These are phyloP conservation scores for Blastomyces emzantsi DNA, from an alignment of 2,329 filamentous ascomycete genomes.

Conservation along the genomic window DNA sequence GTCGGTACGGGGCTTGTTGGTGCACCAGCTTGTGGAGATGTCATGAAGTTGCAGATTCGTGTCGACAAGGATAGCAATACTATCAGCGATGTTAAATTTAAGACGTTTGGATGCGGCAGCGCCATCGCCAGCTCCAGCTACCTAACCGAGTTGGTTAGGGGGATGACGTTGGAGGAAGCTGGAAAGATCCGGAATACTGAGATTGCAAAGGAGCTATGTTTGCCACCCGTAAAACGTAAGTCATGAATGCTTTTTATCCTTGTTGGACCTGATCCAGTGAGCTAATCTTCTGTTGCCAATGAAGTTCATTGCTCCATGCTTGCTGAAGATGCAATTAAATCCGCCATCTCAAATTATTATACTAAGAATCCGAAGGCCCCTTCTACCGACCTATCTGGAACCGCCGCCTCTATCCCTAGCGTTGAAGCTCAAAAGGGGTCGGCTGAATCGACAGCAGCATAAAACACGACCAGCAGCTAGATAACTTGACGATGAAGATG, in stretches of 20 bases:
- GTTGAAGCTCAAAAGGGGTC: constrained; percentile 42
- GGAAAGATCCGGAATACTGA: constrained; percentile 91
- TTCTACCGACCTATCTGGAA: constrained; percentile 67
- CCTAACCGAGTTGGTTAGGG: constrained; percentile 84
- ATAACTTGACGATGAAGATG: neutral
- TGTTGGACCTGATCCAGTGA: neutral
- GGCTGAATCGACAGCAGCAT: neutral
- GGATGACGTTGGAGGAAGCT: constrained; percentile 94
- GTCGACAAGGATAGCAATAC: constrained; percentile 81
- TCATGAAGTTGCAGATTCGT: constrained; percentile 90
- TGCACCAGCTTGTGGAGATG: constrained; percentile 83
- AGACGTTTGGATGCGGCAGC: constrained; percentile 91
- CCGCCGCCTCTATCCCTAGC: constrained; percentile 58
- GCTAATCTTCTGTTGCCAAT: constrained; percentile 5
- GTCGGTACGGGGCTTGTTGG: constrained; percentile 88
- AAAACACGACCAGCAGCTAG: neutral
- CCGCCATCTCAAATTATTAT: constrained; percentile 83
- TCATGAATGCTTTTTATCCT: constrained; percentile 34
- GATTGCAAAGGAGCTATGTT: constrained; percentile 90
- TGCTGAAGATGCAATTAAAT: constrained; percentile 87
- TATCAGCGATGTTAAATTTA: constrained; percentile 94
- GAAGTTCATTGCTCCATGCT: constrained; percentile 86
- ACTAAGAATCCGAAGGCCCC: constrained; percentile 75
- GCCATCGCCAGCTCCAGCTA: constrained; percentile 95
- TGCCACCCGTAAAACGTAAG: constrained; percentile 74